phyloP scores from a whole-genome alignment of 148 eudicot genomes.

The Vaccinium darrowii region DNA sequence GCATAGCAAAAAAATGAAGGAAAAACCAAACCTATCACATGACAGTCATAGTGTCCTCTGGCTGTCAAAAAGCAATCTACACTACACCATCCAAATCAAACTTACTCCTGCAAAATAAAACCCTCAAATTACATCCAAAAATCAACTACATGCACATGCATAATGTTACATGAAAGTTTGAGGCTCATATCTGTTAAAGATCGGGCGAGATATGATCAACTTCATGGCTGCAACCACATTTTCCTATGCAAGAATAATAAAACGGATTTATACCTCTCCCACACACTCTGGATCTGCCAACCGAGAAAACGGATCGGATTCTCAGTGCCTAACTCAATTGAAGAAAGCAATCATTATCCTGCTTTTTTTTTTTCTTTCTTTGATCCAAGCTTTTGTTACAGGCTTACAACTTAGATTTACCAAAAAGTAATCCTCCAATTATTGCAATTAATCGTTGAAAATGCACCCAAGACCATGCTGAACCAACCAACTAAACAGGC shows the following conservation, averaged over 20 bases:
- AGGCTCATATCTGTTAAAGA: background rate
- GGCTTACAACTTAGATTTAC: background rate
- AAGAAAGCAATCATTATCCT: background rate
- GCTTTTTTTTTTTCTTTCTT: background rate
- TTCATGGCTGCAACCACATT: background rate
- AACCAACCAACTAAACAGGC: background rate
- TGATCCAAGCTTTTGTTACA: background rate
- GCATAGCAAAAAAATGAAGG: background rate
- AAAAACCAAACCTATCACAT: background rate
- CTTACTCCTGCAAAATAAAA: background rate
- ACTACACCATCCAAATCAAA: background rate
- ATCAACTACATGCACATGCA: too few relatives aligned
- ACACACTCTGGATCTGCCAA: background rate
- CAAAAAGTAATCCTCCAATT: background rate
- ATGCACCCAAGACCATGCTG: slow-evolving; percentile 7
- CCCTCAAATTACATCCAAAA: background rate
- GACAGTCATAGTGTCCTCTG: background rate
- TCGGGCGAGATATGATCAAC: background rate
- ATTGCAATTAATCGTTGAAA: background rate
- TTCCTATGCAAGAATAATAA: background rate
- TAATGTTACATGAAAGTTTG: background rate
- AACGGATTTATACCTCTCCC: background rate
- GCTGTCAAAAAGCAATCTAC: too few relatives aligned
- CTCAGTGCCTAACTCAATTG: background rate
- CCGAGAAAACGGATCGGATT: background rate